Evolutionary conservation across 768 basidiomycete genomes (phyloP), one percentile per base, ranked within the genome.

Genomic region (Sarcodon sp.): DNA sequence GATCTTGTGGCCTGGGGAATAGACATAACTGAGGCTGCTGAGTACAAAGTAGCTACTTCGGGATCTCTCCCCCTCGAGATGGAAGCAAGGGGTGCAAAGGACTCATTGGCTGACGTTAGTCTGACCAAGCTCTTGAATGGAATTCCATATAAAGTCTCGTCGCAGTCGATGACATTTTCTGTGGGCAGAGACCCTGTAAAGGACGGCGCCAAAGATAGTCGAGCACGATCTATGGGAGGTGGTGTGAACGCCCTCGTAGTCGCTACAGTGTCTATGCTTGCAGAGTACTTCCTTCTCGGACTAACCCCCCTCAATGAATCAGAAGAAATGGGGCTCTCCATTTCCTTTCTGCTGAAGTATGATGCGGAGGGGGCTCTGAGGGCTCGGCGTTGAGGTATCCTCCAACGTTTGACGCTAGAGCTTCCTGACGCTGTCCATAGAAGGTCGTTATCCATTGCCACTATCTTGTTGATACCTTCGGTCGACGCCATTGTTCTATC

Each of bases 401-500:
- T 71, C 93, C 92, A 98, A 18, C 91, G 73, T 57, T 73, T 81
- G 56, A 97, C 73, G 46, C 73, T 83, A 6, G 90, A 90, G 39
- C 72, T 79, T 6, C 88, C 85, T 1, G 83, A 83, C 0, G 92
- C 90, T 0, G 92, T 89, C 93, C 93, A 98, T 3, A 97, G 72
- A 34, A 83, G 71, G 46, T 76, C 73, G 57, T 96, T 87, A 55
- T 92, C 88, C 68, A 87, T 77, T 1, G 76, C 81, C 16, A 83
- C 76, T 43, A 97, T 80, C 58, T 80, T 81, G 65, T 87, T 87
- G 59, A 98, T 80, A 7, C 86, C 86, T 37, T 82, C 87, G 1
- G 63, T 63, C 0, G 70, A 47, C 9, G 50, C 58, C 7, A 61
- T 55, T 5, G 57, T 62, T 7, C 61, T 57, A 6, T 74, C 72